Conservation (phyloP, 306 rosid genomes). For the Oemleria cerasiformis region DNA sequence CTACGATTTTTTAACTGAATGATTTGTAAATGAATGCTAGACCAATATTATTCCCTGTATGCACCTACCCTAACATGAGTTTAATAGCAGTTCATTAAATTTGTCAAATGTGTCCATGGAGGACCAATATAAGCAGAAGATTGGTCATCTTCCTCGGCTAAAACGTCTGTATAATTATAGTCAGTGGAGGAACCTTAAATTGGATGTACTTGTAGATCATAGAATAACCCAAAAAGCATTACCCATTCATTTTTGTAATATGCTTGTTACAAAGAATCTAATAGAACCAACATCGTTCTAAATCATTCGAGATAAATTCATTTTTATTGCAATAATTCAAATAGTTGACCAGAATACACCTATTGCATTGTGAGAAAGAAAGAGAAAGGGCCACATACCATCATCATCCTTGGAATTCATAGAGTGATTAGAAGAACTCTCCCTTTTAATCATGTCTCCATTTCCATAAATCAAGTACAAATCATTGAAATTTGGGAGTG, state of each 20-base stretch:
- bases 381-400: constrained; percentile 22
- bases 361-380: background rate
- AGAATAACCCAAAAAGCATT: too few species aligned
- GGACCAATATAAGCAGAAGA: too few species aligned
- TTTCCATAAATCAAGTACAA: constrained; percentile 51
- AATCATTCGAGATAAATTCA: background rate
- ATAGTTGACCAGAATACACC: background rate
- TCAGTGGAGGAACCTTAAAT: too few species aligned
- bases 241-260: too few species aligned
- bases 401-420: constrained; percentile 27
- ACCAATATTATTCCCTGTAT: background rate
- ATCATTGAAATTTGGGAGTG: constrained; percentile 57
- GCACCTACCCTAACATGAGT: too few species aligned
- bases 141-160: too few species aligned
- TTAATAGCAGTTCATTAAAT: too few species aligned
- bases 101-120: too few species aligned
- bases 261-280: too few species aligned
- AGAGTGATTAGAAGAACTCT: constrained; percentile 22
- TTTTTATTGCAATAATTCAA: background rate
- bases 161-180: too few species aligned
- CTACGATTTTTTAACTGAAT: background rate
- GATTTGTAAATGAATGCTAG: background rate
- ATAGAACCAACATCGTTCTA: background rate
- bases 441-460: constrained; percentile 9
- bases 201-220: too few species aligned